phyloP scores from a whole-genome alignment of 441 rosid genomes.

The Raphanus hybrid region DNA sequence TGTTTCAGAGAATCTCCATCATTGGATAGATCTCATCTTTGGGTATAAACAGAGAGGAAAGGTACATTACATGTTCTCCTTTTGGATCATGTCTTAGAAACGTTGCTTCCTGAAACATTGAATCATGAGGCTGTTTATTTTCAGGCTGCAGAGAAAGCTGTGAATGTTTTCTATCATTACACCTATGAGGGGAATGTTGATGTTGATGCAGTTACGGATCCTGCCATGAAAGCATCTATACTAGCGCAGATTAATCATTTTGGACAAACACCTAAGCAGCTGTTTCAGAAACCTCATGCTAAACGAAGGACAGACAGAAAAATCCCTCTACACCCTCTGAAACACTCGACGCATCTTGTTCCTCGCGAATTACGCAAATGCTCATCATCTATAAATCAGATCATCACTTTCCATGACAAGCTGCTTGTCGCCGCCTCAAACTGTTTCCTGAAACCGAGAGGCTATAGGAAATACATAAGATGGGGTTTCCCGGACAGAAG shows the following conservation, averaged over 20 bases:
- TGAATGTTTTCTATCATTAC: constrained; percentile 92
- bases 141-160: constrained; percentile 92
- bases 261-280: constrained; percentile 92
- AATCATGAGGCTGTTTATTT: constrained; percentile 7
- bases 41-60: constrained; percentile 96
- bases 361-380: constrained; percentile 79
- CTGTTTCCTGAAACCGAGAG: constrained; percentile 81
- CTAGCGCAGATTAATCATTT: constrained; percentile 91
- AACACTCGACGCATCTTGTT: constrained; percentile 70
- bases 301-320: constrained; percentile 73
- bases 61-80: constrained; percentile 51
- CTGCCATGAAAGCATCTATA: constrained; percentile 91
- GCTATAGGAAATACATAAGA: constrained; percentile 71
- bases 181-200: constrained; percentile 94
- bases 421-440: constrained; percentile 70
- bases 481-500: constrained; percentile 98
- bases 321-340: constrained; percentile 78
- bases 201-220: constrained; percentile 84
- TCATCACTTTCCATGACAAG: constrained; percentile 72
- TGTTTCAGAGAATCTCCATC: constrained; percentile 94
- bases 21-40: constrained; percentile 98
- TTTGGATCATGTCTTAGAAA: neutral
- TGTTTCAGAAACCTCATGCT: constrained; percentile 77
- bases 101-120: too few species aligned
- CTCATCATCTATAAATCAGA: constrained; percentile 72